These are phyloP conservation scores for Alliaria petiolata DNA, from an alignment of 345 rosid species.

Conservation along the genomic window DNA sequence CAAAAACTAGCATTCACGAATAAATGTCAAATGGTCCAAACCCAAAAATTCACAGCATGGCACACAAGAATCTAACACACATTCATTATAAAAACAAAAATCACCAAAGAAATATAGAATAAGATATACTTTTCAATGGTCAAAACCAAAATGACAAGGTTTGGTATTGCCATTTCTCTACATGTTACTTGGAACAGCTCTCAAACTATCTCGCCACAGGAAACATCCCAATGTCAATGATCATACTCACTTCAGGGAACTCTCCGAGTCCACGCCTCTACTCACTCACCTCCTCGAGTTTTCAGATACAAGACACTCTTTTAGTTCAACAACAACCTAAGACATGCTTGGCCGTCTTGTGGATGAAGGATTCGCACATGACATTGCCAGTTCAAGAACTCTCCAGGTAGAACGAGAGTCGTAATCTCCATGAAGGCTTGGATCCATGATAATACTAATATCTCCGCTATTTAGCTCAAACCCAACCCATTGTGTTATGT, in stretches of 20 bases:
- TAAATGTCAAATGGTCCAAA: too few species aligned
- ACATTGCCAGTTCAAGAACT: slow-evolving; percentile 19
- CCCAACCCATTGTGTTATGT: neutral
- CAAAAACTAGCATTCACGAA: too few species aligned
- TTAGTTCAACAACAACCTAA: neutral
- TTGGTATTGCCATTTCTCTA: too few species aligned
- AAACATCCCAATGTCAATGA: neutral
- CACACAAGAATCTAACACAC: too few species aligned
- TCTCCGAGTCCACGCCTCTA: neutral
- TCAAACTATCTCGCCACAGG: neutral
- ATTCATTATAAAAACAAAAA: too few species aligned
- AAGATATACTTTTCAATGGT: too few species aligned
- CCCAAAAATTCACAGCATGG: too few species aligned
- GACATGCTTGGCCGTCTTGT: slow-evolving; percentile 13
- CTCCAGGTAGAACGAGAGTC: slow-evolving; percentile 10
- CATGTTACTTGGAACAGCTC: neutral
- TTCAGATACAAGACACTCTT: slow-evolving; percentile 11
- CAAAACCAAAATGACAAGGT: neutral
- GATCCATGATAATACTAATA: slow-evolving; percentile 1
- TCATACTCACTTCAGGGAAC: neutral
- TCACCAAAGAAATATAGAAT: too few species aligned
- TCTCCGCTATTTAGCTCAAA: neutral
- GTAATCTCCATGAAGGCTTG: neutral
- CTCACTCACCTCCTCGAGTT: neutral
- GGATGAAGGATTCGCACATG: neutral